Percentiles rank a stretch among this genome's conserved stretches.
phyloP scores from a whole-genome alignment of 208 protist genomes.

The Leishmania arabica region DNA sequence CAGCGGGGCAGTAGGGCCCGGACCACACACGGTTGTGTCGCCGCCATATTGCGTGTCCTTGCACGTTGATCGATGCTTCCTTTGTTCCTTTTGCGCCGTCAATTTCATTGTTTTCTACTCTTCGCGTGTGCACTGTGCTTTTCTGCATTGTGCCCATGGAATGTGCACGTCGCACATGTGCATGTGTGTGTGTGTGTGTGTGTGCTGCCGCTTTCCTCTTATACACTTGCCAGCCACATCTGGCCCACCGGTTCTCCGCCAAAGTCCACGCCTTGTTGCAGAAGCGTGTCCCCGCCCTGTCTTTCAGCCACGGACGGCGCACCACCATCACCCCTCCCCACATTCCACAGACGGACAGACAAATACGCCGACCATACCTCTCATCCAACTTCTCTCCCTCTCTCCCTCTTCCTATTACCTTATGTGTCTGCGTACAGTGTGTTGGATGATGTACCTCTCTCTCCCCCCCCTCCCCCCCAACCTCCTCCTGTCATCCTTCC shows the following conservation, averaged over 20 bases:
- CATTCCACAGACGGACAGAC: background rate
- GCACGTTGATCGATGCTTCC: background rate
- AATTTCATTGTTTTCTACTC: background rate
- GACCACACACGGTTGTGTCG: background rate
- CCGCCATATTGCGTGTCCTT: background rate
- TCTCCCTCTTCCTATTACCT: background rate
- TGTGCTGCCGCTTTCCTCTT: background rate
- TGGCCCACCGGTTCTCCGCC: background rate
- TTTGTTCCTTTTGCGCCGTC: background rate
- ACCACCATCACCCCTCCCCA: background rate
- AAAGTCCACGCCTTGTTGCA: background rate
- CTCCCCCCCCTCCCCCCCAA: background rate
- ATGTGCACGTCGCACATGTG: background rate
- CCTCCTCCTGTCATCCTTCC: background rate
- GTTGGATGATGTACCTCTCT: background rate
- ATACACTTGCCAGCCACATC: background rate
- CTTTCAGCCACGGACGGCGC: background rate
- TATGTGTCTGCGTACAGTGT: background rate
- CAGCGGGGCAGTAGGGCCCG: background rate
- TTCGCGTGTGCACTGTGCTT: background rate
- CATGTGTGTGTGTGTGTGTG: background rate
- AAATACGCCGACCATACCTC: background rate
- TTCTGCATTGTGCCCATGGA: background rate
- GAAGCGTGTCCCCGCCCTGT: background rate
- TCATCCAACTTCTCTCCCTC: background rate